Evolutionary conservation across 2,329 filamentous ascomycete species (phyloP).

Genomic region (Arachnomyces sp.): DNA sequence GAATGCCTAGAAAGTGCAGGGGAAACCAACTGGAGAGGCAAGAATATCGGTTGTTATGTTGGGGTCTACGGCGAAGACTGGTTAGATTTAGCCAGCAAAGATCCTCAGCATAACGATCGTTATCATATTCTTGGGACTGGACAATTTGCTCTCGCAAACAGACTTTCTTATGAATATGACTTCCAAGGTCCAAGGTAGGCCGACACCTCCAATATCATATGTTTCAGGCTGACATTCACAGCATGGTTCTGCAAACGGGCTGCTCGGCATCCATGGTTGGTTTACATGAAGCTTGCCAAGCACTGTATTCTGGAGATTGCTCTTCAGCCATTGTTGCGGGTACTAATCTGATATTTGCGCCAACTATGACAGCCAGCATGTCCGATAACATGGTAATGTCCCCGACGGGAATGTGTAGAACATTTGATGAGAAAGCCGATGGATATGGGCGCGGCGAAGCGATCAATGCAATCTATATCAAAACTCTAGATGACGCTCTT

Average conservation of each 20-base stretch:
- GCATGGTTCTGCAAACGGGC: slow-evolving; percentile 33
- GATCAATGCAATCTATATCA: slow-evolving; percentile 25
- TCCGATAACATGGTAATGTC: slow-evolving; percentile 32
- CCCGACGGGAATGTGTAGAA: slow-evolving; percentile 23
- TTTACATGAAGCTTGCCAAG: slow-evolving; percentile 33
- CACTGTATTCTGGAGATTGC: slow-evolving; percentile 18
- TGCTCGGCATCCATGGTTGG: slow-evolving; percentile 33
- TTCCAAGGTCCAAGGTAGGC: slow-evolving; percentile 18
- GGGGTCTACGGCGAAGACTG: slow-evolving; percentile 22
- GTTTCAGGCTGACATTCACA: no score
- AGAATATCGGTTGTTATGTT: slow-evolving; percentile 24
- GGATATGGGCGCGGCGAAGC: slow-evolving; percentile 31
- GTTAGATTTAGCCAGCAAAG: slow-evolving; percentile 8
- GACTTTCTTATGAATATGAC: slow-evolving; percentile 19
- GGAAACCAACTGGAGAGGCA: slow-evolving; percentile 20
- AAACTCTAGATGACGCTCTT: slow-evolving; percentile 22
- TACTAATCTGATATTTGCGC: slow-evolving; percentile 30
- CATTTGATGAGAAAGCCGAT: slow-evolving; percentile 25
- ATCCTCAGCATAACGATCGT: slow-evolving; percentile 5
- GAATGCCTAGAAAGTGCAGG: slow-evolving; percentile 29
- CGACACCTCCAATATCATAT: no score
- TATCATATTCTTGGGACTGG: slow-evolving; percentile 5
- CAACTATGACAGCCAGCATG: slow-evolving; percentile 23
- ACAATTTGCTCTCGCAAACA: slow-evolving; percentile 11
- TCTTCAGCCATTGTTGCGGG: slow-evolving; percentile 30